phyloP scores from a whole-genome alignment of 192 early-diverging fungal genomes.

The Coemansia sp. region DNA sequence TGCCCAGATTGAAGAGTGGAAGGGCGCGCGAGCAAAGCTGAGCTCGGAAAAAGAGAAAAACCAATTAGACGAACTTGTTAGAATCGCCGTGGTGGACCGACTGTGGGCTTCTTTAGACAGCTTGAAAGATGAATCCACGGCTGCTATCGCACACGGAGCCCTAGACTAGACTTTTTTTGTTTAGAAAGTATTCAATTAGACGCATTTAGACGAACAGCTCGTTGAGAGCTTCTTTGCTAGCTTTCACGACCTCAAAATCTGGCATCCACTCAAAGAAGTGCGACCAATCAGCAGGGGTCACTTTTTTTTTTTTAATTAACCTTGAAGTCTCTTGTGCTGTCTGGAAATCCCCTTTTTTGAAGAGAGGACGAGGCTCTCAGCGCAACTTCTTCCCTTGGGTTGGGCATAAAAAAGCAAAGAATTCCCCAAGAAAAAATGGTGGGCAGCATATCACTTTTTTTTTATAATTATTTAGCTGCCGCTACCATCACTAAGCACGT shows the following conservation, averaged over 20 bases:
- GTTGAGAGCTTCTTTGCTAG: background rate
- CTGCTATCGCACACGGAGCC: background rate
- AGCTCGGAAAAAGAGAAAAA: conserved; percentile 16
- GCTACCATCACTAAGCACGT: background rate
- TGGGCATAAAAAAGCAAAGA: background rate
- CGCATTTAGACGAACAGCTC: background rate
- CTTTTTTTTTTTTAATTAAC: no score
- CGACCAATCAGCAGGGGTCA: no score
- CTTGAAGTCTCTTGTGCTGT: no score
- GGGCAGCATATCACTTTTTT: background rate
- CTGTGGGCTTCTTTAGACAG: conserved; percentile 28
- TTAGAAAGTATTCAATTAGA: background rate
- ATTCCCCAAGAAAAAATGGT: background rate
- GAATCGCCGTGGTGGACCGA: conserved; percentile 31
- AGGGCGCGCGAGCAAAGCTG: conserved; percentile 19
- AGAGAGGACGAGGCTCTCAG: background rate
- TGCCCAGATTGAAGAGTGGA: conserved; percentile 61
- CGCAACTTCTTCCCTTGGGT: background rate
- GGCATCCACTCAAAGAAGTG: no score
- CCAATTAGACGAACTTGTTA: conserved; percentile 35
- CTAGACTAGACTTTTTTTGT: background rate
- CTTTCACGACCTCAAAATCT: no score
- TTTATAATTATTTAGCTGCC: background rate
- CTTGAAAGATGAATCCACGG: conserved; percentile 20
- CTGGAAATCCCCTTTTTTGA: background rate